These are phyloP conservation scores for Discostella stelligera DNA, from an alignment of 352 stramenopile genomes.

Conservation along the genomic window DNA sequence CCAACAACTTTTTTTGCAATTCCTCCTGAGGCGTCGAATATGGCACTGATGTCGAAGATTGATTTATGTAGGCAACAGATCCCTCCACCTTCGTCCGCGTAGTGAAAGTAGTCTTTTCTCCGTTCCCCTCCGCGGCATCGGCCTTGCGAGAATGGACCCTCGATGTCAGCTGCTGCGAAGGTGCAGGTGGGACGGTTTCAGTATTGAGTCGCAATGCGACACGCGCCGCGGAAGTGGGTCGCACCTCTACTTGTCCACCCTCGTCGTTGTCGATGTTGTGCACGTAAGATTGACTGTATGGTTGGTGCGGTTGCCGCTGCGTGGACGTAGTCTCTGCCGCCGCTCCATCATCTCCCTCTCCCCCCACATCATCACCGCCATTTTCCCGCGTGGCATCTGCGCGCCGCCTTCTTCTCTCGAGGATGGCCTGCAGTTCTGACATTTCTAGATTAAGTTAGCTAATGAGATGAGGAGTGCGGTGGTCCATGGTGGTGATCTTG, in stretches of 20 bases:
- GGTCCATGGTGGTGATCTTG: not conserved
- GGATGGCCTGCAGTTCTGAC: constrained; percentile 37
- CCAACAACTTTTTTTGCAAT: constrained; percentile 14
- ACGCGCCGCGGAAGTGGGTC: not conserved
- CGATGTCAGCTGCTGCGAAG: not conserved
- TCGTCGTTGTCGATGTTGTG: not conserved
- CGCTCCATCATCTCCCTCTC: not conserved
- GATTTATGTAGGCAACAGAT: not conserved
- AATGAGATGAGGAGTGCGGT: not conserved
- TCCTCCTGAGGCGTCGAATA: not conserved
- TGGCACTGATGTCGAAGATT: not conserved
- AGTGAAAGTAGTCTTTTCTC: not conserved
- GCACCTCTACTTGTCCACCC: not conserved
- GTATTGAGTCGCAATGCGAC: not conserved
- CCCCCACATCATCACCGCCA: not conserved
- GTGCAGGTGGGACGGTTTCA: not conserved
- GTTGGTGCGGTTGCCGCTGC: not conserved
- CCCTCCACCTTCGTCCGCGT: not conserved
- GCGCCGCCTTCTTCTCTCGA: constrained; percentile 8
- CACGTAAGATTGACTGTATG: not conserved
- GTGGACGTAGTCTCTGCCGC: not conserved
- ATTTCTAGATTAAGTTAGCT: constrained; percentile 15
- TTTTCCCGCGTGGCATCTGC: not conserved
- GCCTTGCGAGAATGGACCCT: not conserved
- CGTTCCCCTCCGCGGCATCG: not conserved